These are phyloP conservation scores for Pachyrhizus erosus DNA, from an alignment of 306 rosid genomes.

Conservation along the genomic window DNA sequence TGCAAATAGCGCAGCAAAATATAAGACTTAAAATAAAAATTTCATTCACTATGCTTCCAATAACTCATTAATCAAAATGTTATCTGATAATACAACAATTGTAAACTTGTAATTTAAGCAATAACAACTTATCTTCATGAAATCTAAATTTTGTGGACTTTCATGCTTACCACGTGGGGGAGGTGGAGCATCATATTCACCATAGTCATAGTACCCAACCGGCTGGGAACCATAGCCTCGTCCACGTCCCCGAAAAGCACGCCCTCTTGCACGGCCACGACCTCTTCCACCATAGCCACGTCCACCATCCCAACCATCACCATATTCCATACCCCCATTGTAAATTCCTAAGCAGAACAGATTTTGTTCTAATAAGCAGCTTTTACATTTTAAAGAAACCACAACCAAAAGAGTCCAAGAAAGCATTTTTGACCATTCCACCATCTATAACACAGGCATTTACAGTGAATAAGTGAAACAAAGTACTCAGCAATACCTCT, in stretches of 20 bases:
- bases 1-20: slow-evolving; percentile 21
- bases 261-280: slow-evolving; percentile 74
- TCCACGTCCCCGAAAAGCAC: slow-evolving; percentile 63
- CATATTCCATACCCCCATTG: slow-evolving; percentile 74
- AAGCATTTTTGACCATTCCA: neutral
- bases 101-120: neutral
- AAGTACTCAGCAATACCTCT: slow-evolving; percentile 57
- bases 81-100: neutral
- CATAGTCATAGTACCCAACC: slow-evolving; percentile 68
- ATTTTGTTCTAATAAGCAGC: slow-evolving; percentile 1
- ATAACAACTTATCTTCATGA: slow-evolving; percentile 4
- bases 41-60: neutral
- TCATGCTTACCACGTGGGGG: slow-evolving; percentile 68
- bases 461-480: slow-evolving; percentile 28
- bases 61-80: neutral
- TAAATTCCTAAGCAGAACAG: slow-evolving; percentile 56
- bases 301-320: slow-evolving; percentile 81
- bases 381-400: neutral
- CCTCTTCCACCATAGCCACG: slow-evolving; percentile 80
- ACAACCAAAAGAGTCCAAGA: neutral
- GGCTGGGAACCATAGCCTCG: slow-evolving; percentile 66
- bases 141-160: neutral
- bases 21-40: neutral
- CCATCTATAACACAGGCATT: neutral
- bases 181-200: slow-evolving; percentile 68